Percentiles rank a stretch among this genome's conserved stretches.
These are phyloP conservation scores for Ogataea thermomethanolica DNA, from an alignment of 805 yeast species.

Conservation along the genomic window DNA sequence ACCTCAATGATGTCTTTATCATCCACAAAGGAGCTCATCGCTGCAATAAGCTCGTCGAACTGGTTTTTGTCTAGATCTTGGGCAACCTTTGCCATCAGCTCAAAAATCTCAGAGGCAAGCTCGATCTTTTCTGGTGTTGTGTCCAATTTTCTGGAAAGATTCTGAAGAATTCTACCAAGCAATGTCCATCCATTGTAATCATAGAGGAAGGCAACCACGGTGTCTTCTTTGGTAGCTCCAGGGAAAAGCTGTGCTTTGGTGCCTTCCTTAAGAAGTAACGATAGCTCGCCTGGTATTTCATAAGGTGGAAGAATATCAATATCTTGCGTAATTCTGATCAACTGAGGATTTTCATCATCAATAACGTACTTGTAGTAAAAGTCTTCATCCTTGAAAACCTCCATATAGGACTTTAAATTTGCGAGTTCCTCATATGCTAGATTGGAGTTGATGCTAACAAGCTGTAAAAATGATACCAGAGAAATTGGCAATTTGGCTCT, in stretches of 20 bases:
- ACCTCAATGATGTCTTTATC: conserved; percentile 44
- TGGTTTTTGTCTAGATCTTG: conserved; percentile 35
- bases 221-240: conserved; percentile 20
- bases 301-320: conserved; percentile 49
- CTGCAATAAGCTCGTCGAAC: conserved; percentile 23
- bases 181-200: conserved; percentile 85
- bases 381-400: conserved; percentile 37
- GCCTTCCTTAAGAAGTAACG: conserved; percentile 44
- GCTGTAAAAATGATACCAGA: conserved; percentile 55
- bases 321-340: conserved; percentile 39
- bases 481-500: conserved; percentile 73
- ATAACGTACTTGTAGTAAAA: conserved; percentile 41
- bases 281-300: conserved; percentile 42
- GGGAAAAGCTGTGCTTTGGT: conserved; percentile 74
- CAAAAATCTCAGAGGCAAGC: conserved; percentile 46
- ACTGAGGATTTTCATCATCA: conserved; percentile 51
- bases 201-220: conserved; percentile 62
- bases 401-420: conserved; percentile 60
- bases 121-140: conserved; percentile 38
- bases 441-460: conserved; percentile 60
- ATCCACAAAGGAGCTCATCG: conserved; percentile 37
- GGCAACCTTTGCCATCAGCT: conserved; percentile 47
- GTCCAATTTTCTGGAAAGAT: conserved; percentile 43
- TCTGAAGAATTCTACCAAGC: conserved; percentile 73
- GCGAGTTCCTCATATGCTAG: conserved; percentile 64